These are phyloP conservation scores for Geosmithia putterillii DNA, from an alignment of 2,329 filamentous ascomycete species.

Conservation along the genomic window DNA sequence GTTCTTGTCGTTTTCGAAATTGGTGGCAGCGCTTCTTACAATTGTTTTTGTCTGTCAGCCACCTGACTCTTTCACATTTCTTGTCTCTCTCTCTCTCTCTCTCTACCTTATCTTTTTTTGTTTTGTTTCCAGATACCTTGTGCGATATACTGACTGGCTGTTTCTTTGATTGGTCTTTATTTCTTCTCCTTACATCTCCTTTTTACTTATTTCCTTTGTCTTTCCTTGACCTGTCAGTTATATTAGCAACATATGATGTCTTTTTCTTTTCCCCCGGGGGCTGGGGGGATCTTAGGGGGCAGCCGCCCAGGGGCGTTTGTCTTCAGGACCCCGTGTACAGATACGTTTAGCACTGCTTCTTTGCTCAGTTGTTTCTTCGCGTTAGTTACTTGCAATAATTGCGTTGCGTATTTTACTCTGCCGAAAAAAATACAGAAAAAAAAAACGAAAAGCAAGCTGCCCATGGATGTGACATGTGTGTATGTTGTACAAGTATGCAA, in stretches of 20 bases:
- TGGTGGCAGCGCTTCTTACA: conserved; percentile 13
- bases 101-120: neutral
- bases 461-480: neutral
- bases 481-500: neutral
- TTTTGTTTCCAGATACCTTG: conserved; percentile 16
- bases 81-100: conserved; percentile 11
- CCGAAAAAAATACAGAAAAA: neutral
- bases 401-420: neutral
- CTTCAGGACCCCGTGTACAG: conserved; percentile 25
- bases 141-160: conserved; percentile 38
- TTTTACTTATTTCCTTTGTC: conserved; percentile 1
- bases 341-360: conserved; percentile 8
- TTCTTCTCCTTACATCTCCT: neutral
- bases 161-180: conserved; percentile 5
- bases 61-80: no score
- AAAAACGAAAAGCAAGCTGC: neutral
- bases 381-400: neutral
- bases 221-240: neutral
- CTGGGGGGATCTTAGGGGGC: neutral
- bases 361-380: conserved; percentile 7
- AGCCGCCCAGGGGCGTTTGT: neutral
- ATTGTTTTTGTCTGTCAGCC: neutral
- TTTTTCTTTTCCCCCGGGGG: neutral
- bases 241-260: neutral
- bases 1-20: conserved; percentile 11